Evolutionary conservation across 2,329 filamentous ascomycete species (phyloP).

Genomic region (Neonectria hederae): DNA sequence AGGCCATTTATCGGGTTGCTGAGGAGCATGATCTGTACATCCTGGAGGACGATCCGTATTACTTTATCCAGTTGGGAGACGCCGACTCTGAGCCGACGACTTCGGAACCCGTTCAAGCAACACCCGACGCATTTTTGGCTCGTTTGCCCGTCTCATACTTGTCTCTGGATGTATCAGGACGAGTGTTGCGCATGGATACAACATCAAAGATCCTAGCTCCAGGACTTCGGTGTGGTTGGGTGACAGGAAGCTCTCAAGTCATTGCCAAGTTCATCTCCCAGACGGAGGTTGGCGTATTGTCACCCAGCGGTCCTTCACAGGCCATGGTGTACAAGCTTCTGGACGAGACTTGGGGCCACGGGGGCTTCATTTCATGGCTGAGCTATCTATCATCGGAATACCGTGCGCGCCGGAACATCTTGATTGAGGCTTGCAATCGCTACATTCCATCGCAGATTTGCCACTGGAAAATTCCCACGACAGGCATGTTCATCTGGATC

Average conservation of each 20-base stretch:
- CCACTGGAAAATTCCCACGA: slow-evolving; percentile 76
- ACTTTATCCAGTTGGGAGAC: slow-evolving; percentile 76
- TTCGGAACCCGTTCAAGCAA: background rate
- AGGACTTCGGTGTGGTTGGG: slow-evolving; percentile 81
- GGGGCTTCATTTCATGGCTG: slow-evolving; percentile 87
- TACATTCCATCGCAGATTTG: slow-evolving; percentile 76
- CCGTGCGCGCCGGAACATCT: slow-evolving; percentile 20
- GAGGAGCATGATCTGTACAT: slow-evolving; percentile 83
- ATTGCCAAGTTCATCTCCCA: slow-evolving; percentile 79
- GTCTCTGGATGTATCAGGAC: slow-evolving; percentile 59
- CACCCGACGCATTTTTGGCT: slow-evolving; percentile 2
- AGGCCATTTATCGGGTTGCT: slow-evolving; percentile 76
- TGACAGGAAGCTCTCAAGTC: slow-evolving; percentile 82
- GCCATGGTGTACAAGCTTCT: slow-evolving; percentile 83
- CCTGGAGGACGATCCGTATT: slow-evolving; percentile 89
- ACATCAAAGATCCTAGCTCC: slow-evolving; percentile 88
- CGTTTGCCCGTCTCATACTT: slow-evolving; percentile 43
- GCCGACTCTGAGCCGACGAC: slow-evolving; percentile 26
- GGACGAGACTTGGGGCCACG: slow-evolving; percentile 89
- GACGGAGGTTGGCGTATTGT: slow-evolving; percentile 80
- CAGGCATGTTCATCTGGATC: slow-evolving; percentile 91
- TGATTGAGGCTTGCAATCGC: slow-evolving; percentile 63
- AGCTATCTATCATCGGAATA: slow-evolving; percentile 80
- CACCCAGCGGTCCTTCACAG: slow-evolving; percentile 81
- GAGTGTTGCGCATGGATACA: slow-evolving; percentile 84